phyloP scores from a whole-genome alignment of 2,329 filamentous ascomycete genomes.

The Phaeosphaeriaceae sp. region DNA sequence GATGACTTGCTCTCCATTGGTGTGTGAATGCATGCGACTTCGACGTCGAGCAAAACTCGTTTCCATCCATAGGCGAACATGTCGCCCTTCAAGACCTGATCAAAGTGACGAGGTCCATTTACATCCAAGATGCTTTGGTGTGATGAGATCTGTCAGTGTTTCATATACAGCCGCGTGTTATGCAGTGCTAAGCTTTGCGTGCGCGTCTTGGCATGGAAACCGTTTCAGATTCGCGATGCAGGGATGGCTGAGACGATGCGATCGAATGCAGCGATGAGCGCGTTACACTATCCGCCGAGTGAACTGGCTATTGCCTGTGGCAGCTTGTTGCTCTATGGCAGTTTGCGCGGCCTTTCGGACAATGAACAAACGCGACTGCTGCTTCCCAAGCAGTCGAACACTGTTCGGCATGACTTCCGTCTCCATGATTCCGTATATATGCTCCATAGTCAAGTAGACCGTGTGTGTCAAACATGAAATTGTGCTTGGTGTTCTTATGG shows the following conservation, averaged over 20 bases:
- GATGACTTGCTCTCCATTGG: neutral
- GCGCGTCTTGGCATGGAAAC: slow-evolving; percentile 22
- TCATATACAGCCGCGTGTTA: slow-evolving; percentile 21
- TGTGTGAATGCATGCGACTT: neutral
- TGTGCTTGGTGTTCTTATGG: neutral
- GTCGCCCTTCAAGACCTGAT: neutral
- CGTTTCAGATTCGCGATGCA: slow-evolving; percentile 23
- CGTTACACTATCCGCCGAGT: neutral
- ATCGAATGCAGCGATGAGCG: neutral
- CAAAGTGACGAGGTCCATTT: neutral
- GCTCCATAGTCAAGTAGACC: neutral
- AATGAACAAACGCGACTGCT: neutral
- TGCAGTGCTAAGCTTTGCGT: slow-evolving; percentile 24
- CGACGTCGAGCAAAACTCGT: neutral
- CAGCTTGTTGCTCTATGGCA: neutral
- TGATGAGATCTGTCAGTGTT: slow-evolving; percentile 29
- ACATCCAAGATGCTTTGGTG: neutral
- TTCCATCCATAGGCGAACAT: neutral
- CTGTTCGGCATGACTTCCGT: neutral
- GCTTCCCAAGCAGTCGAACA: neutral
- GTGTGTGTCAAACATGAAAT: neutral
- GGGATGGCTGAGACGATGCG: slow-evolving; percentile 4
- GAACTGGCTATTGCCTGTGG: neutral
- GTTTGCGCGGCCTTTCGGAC: neutral
- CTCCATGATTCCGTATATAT: neutral